Conservation (phyloP, 805 yeast species). For the Metschnikowia baotianmanensis region DNA sequence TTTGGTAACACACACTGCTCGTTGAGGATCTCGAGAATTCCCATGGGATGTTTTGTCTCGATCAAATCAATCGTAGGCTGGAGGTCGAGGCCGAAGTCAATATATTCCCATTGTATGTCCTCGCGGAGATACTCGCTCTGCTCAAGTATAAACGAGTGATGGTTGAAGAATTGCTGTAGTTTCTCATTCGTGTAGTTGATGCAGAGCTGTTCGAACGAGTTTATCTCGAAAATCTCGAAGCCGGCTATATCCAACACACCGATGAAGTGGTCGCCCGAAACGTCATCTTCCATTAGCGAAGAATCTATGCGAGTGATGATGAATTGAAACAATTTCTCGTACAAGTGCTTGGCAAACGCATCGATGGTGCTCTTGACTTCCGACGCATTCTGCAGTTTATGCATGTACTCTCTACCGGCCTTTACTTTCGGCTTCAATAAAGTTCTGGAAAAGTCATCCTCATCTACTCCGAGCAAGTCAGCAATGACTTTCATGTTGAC, state of each 20-base stretch:
- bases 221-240: conserved; percentile 55
- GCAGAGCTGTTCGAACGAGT: conserved; percentile 60
- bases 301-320: conserved; percentile 75
- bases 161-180: conserved; percentile 60
- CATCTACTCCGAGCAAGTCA: conserved; percentile 61
- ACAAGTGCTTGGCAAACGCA: conserved; percentile 82
- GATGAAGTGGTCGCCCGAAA: conserved; percentile 36
- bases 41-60: conserved; percentile 72
- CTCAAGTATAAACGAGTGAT: conserved; percentile 58
- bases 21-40: conserved; percentile 80
- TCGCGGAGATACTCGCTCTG: conserved; percentile 59
- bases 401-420: conserved; percentile 86
- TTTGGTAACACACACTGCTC: conserved; percentile 96
- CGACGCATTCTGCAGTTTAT: conserved; percentile 70
- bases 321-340: conserved; percentile 77
- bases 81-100: conserved; percentile 92
- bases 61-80: conserved; percentile 93
- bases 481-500: conserved; percentile 51
- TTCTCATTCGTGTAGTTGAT: conserved; percentile 61
- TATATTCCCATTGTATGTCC: conserved; percentile 65
- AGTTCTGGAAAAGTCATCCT: conserved; percentile 50
- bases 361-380: conserved; percentile 83
- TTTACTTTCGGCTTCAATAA: conserved; percentile 78
- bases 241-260: conserved; percentile 65
- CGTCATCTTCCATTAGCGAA: conserved; percentile 40